Percentiles rank a stretch among this genome's conserved stretches.
Conservation (phyloP, 2,329 filamentous ascomycete genomes). For the Claviceps quebecensis region DNA sequence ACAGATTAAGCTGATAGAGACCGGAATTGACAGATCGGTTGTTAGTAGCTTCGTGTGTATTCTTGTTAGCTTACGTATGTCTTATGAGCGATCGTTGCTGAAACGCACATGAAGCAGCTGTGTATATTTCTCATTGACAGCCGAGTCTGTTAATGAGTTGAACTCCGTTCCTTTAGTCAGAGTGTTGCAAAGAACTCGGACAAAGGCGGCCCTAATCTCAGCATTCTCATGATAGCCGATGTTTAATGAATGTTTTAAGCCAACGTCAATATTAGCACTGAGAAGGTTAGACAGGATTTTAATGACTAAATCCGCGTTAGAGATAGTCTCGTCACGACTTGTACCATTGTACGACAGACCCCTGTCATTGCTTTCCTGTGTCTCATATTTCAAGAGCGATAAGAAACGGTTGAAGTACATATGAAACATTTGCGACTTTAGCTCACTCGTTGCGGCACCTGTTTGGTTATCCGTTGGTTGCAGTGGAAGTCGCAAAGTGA, state of each 20-base stretch:
- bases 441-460: constrained; percentile 52
- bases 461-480: constrained; percentile 52
- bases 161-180: constrained; percentile 59
- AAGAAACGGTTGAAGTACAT: constrained; percentile 58
- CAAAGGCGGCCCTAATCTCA: constrained; percentile 55
- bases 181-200: constrained; percentile 57
- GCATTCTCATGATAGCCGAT: constrained; percentile 59
- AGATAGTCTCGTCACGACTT: constrained; percentile 37
- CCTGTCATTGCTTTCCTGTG: constrained; percentile 23
- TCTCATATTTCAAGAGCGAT: constrained; percentile 47
- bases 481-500: constrained; percentile 52
- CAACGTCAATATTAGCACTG: constrained; percentile 58
- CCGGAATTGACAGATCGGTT: constrained; percentile 46
- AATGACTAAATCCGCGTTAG: constrained; percentile 49
- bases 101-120: constrained; percentile 39
- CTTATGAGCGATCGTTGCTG: not conserved
- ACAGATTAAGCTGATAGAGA: constrained; percentile 51
- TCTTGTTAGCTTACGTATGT: not conserved
- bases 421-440: constrained; percentile 59
- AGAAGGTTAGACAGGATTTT: constrained; percentile 54
- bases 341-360: constrained; percentile 19
- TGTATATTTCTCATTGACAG: constrained; percentile 55
- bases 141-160: constrained; percentile 51
- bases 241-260: constrained; percentile 53
- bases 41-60: constrained; percentile 37